Base-by-base conservation (phyloP, 2,329 filamentous ascomycete genomes). In the Botryotinia convoluta region DNA sequence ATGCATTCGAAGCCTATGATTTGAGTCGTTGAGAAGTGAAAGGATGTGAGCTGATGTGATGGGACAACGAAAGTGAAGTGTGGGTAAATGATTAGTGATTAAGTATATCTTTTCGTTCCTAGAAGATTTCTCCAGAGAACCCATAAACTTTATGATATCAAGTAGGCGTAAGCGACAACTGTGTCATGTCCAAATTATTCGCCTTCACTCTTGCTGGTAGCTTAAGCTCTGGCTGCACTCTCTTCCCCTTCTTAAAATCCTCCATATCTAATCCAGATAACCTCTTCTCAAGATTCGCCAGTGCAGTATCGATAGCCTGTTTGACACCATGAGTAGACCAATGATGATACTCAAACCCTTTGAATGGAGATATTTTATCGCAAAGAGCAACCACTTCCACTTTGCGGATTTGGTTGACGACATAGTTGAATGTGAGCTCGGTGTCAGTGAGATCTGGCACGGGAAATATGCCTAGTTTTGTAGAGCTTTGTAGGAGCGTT, bases 321-420 rank as follows among this genome's bases (percentile, higher is more conserved):
- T 65, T 57, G 20, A 71, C 45, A 39, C 69, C 60, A 35, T 71
- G 69, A 5, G 69, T 65, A 26, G 69, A 65, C 69, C 35, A 71
- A 32, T 71, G 44, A 57, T 54, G 35, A 64, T 57, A 65, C n/a
- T 54, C 60, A 44, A 35, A 71, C 0, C 35, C 18, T 32, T n/a
- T 71, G 69, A n/a, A 44, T 39, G 69, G 69, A 16, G 44, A 65
- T 44, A 65, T 57, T 4, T 42, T 57, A 44, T 72, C 60, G 26
- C 69, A 72, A 35, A 72, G 60, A 42, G 59, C 60, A 29, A 67
- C 45, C 12, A 72, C 69, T 42, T 44, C 26, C n/a, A 67, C 60
- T 42, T 72, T 72, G 14, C 45, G 60, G 42, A 72, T 65, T 32
- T 65, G 35, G 5, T 35, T 44, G 32, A 44, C 12, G 32, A 71